Percentiles rank a stretch among this genome's conserved stretches.
Evolutionary conservation across 208 protist genomes (phyloP).

Genomic region (Naegleria gruberi): DNA sequence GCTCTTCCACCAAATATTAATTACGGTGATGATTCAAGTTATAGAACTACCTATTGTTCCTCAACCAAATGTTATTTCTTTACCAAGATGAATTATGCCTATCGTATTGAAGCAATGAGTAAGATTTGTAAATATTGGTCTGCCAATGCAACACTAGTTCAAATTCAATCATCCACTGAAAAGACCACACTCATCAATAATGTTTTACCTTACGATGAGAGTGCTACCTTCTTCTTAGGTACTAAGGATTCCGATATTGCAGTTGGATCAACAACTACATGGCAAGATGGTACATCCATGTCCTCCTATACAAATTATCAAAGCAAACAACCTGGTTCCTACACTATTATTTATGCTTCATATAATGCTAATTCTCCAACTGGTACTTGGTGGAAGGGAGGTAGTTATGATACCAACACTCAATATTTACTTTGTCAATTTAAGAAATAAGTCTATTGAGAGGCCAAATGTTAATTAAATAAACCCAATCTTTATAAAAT

Average conservation of each 20-base stretch:
- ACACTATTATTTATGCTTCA: background rate
- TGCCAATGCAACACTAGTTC: background rate
- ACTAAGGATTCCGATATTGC: background rate
- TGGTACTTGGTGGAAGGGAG: background rate
- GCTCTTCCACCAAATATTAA: background rate
- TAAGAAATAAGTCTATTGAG: too few relatives aligned
- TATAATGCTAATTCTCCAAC: background rate
- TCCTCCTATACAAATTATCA: background rate
- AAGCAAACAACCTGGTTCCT: background rate
- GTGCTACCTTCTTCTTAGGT: background rate
- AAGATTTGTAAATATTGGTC: background rate
- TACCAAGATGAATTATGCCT: background rate
- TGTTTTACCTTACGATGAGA: background rate
- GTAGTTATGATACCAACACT: too few relatives aligned
- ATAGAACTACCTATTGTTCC: background rate
- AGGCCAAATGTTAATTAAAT: too few relatives aligned
- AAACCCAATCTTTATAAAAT: too few relatives aligned
- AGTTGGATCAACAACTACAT: background rate
- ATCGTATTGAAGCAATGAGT: background rate
- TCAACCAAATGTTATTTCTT: background rate
- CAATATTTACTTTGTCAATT: too few relatives aligned
- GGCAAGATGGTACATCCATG: background rate
- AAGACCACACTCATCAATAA: background rate
- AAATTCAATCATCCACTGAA: background rate
- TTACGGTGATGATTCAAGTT: background rate